phyloP scores from a whole-genome alignment of 257 asterid genomes.

The Solanum pennellii region DNA sequence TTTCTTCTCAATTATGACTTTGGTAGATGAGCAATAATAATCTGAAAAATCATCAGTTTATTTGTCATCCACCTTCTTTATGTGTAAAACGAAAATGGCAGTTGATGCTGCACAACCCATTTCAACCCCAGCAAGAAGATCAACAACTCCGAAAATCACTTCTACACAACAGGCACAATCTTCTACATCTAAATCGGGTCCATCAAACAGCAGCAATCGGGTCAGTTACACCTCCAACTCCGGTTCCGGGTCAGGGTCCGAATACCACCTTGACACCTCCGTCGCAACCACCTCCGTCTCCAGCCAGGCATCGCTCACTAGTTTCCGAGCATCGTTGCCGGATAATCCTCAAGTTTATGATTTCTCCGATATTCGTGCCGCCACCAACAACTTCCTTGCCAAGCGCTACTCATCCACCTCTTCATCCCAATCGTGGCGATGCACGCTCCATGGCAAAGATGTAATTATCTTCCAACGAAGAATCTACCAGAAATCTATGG shows the following conservation, averaged over 20 bases:
- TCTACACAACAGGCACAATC: not conserved
- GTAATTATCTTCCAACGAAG: slow-evolving; percentile 70
- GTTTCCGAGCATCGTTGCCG: slow-evolving; percentile 50
- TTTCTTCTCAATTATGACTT: not conserved
- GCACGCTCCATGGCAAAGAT: slow-evolving; percentile 47
- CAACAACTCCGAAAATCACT: not conserved
- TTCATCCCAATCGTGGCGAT: slow-evolving; percentile 90
- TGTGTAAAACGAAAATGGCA: slow-evolving; percentile 36
- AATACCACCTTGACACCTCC: slow-evolving; percentile 37
- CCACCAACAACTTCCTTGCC: slow-evolving; percentile 82
- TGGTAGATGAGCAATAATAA: not conserved
- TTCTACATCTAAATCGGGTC: not conserved
- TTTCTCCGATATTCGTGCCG: slow-evolving; percentile 77
- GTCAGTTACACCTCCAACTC: not conserved
- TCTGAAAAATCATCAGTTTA: not conserved
- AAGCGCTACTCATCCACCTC: slow-evolving; percentile 67
- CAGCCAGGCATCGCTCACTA: slow-evolving; percentile 44
- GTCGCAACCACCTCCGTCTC: slow-evolving; percentile 49
- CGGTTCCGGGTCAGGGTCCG: slow-evolving; percentile 7
- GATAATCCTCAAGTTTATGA: slow-evolving; percentile 52
- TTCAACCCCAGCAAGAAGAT: not conserved
- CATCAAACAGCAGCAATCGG: slow-evolving; percentile 2
- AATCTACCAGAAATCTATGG: slow-evolving; percentile 26
- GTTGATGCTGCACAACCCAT: slow-evolving; percentile 16
- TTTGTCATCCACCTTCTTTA: not conserved